phyloP scores from a whole-genome alignment of 768 basidiomycete genomes.

The Pleurotus eryngii region DNA sequence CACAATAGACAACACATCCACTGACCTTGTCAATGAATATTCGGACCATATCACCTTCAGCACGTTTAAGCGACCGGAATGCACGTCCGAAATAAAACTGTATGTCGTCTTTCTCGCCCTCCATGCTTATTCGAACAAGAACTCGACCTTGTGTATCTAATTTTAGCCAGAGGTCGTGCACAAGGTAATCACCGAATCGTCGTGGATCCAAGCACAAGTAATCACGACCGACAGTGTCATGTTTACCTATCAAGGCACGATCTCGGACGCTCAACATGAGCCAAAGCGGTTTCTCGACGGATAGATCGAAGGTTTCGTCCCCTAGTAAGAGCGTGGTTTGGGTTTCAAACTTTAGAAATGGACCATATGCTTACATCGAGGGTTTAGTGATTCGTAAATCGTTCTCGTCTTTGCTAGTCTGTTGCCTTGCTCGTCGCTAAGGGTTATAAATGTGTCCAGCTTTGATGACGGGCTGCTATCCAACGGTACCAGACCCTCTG shows the following conservation, averaged over 20 bases:
- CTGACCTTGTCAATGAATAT: constrained; percentile 95
- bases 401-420: constrained; percentile 93
- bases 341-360: constrained; percentile 2
- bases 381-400: constrained; percentile 85
- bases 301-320: constrained; percentile 97
- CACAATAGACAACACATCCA: background rate
- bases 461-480: constrained; percentile 77
- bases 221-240: constrained; percentile 86
- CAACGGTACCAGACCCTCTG: constrained; percentile 79
- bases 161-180: constrained; percentile 91
- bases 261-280: constrained; percentile 94
- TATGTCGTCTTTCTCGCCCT: constrained; percentile 97
- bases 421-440: constrained; percentile 89
- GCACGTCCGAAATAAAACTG: constrained; percentile 96
- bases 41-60: constrained; percentile 93
- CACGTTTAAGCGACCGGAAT: constrained; percentile 89
- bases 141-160: constrained; percentile 85
- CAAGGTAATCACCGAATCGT: constrained; percentile 82
- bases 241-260: constrained; percentile 86
- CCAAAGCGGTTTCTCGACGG: constrained; percentile 93
- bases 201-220: constrained; percentile 91
- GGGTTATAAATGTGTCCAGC: constrained; percentile 89
- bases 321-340: constrained; percentile 44
- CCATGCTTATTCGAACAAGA: constrained; percentile 91
- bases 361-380: constrained; percentile 67